Percentiles rank a stretch among this genome's conserved stretches.
Evolutionary conservation across 2,329 filamentous ascomycete genomes (phyloP).

Genomic region (Emergomyces pasteurianus): DNA sequence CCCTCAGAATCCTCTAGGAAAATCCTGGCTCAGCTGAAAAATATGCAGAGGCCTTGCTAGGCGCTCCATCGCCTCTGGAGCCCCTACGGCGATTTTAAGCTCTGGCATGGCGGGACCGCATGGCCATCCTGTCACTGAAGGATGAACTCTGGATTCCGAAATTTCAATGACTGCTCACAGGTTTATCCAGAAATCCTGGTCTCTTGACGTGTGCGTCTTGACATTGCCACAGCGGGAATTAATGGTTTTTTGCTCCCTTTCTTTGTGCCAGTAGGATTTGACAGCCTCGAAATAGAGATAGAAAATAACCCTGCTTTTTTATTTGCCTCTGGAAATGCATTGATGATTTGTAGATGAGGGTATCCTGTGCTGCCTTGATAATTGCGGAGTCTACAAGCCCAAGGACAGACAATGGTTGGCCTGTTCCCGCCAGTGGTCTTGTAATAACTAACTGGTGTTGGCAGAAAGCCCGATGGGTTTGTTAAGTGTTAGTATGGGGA

Average conservation of each 20-base stretch:
- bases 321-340: neutral
- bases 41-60: neutral
- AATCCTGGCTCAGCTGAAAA: constrained; percentile 1
- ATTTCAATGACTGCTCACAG: neutral
- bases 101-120: neutral
- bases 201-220: neutral
- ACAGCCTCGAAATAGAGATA: neutral
- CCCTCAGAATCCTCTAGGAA: neutral
- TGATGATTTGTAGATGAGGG: neutral
- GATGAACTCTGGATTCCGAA: neutral
- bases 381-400: neutral
- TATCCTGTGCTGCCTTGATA: neutral
- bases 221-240: neutral
- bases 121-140: neutral
- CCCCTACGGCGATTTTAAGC: neutral
- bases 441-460: neutral
- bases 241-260: neutral
- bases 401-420: neutral
- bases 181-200: neutral
- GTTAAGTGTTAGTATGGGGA: neutral
- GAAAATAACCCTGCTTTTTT: neutral
- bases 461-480: neutral
- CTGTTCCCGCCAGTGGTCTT: neutral
- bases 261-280: neutral
- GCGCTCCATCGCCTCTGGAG: no score